Conservation (phyloP, 78 protist species). For the Polysphondylium violaceum region DNA sequence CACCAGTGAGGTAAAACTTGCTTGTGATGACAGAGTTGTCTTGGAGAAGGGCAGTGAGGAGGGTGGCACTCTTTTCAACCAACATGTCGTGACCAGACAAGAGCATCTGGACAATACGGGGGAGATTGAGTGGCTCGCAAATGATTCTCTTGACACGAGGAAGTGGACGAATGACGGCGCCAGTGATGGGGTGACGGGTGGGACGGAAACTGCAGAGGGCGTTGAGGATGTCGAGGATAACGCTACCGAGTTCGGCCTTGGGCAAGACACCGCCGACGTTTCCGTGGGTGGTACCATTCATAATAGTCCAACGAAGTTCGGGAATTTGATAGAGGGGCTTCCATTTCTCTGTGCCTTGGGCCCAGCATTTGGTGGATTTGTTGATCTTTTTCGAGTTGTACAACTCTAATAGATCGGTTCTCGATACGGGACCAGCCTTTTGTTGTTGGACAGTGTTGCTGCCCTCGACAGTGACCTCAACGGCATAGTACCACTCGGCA, state of each 20-base stretch:
- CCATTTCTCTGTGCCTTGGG: slow-evolving; percentile 93
- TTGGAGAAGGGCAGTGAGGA: slow-evolving; percentile 59
- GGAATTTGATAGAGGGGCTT: slow-evolving; percentile 50
- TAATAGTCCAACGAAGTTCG: slow-evolving; percentile 86
- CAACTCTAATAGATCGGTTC: slow-evolving; percentile 38
- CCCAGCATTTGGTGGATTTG: slow-evolving; percentile 84
- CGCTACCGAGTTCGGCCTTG: slow-evolving; percentile 68
- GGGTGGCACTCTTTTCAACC: slow-evolving; percentile 62
- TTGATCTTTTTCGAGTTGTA: slow-evolving; percentile 30
- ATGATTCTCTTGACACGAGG: slow-evolving; percentile 87
- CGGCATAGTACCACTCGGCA: slow-evolving; percentile 86
- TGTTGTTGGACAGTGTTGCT: background rate
- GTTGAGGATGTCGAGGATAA: slow-evolving; percentile 74
- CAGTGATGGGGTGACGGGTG: slow-evolving; percentile 78
- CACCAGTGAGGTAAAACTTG: slow-evolving; percentile 87
- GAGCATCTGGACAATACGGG: slow-evolving; percentile 87
- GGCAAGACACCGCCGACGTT: slow-evolving; percentile 60
- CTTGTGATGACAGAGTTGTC: slow-evolving; percentile 75
- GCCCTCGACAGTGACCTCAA: slow-evolving; percentile 22
- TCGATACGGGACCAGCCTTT: slow-evolving; percentile 68
- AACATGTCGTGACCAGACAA: slow-evolving; percentile 87
- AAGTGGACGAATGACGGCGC: slow-evolving; percentile 87
- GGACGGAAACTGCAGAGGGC: slow-evolving; percentile 83
- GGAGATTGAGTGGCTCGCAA: slow-evolving; percentile 86
- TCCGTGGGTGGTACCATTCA: slow-evolving; percentile 40